These are phyloP conservation scores for Pseudonitzschia delicatissima DNA, from an alignment of 108 stramenopile genomes.

Conservation along the genomic window DNA sequence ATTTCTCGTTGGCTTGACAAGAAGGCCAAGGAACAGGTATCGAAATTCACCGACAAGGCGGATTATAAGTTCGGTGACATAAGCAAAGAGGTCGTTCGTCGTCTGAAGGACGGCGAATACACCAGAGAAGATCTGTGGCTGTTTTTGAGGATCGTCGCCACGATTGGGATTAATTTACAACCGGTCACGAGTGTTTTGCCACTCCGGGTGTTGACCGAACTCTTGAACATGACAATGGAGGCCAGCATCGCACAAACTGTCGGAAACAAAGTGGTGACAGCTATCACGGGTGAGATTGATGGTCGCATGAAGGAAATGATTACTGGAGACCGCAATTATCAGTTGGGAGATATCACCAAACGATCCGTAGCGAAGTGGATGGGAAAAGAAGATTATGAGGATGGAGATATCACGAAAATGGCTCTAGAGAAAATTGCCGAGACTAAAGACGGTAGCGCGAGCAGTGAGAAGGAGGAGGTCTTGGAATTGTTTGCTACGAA, in stretches of 20 bases:
- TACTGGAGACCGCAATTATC: constrained; percentile 31
- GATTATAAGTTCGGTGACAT: constrained; percentile 66
- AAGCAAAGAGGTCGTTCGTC: constrained; percentile 37
- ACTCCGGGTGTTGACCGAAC: constrained; percentile 16
- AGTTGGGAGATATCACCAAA: constrained; percentile 28
- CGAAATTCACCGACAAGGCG: constrained; percentile 50
- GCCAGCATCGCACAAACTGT: constrained; percentile 22
- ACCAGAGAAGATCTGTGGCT: constrained; percentile 18
- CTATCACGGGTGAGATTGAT: constrained; percentile 26
- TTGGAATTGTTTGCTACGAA: not conserved
- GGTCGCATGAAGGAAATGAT: constrained; percentile 29
- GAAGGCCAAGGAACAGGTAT: constrained; percentile 47
- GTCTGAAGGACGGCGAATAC: constrained; percentile 22
- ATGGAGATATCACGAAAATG: constrained; percentile 75
- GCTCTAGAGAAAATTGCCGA: not conserved
- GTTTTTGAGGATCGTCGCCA: constrained; percentile 16
- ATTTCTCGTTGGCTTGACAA: constrained; percentile 32
- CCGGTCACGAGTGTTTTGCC: constrained; percentile 18
- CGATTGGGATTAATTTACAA: constrained; percentile 15
- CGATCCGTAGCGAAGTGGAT: constrained; percentile 33
- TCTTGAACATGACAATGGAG: constrained; percentile 15
- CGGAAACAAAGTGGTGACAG: not conserved
- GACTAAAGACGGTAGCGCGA: not conserved
- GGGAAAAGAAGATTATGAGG: constrained; percentile 62
- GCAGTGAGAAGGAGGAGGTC: not conserved